Evolutionary conservation across 2,329 filamentous ascomycete genomes (phyloP).

Genomic region (Colletotrichum limetticola): DNA sequence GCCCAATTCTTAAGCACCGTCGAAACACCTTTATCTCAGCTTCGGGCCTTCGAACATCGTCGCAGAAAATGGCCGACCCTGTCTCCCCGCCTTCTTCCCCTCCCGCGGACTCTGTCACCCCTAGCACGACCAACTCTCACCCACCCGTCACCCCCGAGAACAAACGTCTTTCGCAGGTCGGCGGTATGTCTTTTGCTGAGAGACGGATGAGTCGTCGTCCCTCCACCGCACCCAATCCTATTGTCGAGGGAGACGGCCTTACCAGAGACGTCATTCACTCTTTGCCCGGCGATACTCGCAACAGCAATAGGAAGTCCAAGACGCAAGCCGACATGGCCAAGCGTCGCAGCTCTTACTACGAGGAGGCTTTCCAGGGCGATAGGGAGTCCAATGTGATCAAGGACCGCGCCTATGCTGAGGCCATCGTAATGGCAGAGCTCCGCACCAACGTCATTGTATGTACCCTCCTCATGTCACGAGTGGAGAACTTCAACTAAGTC

Average conservation of each 20-base stretch:
- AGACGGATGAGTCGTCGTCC: conserved; percentile 40
- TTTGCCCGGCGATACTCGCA: conserved; percentile 50
- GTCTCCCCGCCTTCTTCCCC: conserved; percentile 30
- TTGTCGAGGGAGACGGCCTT: conserved; percentile 49
- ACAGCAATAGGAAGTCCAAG: conserved; percentile 43
- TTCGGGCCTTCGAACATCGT: conserved; percentile 16
- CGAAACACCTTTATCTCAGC: conserved; percentile 23
- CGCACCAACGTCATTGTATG: conserved; percentile 72
- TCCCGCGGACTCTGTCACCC: conserved; percentile 9
- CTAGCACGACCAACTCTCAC: conserved; percentile 10
- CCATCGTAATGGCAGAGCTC: conserved; percentile 71
- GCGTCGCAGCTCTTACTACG: conserved; percentile 57
- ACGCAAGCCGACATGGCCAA: conserved; percentile 46
- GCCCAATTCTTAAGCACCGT: conserved; percentile 11
- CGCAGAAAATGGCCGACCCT: conserved; percentile 22
- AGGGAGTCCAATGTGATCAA: conserved; percentile 47
- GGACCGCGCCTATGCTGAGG: conserved; percentile 63
- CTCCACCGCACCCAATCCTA: conserved; percentile 39
- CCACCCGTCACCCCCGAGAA: conserved; percentile 19
- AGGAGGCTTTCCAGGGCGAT: conserved; percentile 54
- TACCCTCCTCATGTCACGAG: conserved; percentile 6
- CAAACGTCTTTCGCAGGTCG: conserved; percentile 20
- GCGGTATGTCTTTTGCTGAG: conserved; percentile 44
- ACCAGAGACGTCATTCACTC: conserved; percentile 52
- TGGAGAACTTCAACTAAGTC: conserved; percentile 12